Base-by-base conservation (phyloP, 2,329 filamentous ascomycete species). In the Purpureocillium takamizusanense region DNA sequence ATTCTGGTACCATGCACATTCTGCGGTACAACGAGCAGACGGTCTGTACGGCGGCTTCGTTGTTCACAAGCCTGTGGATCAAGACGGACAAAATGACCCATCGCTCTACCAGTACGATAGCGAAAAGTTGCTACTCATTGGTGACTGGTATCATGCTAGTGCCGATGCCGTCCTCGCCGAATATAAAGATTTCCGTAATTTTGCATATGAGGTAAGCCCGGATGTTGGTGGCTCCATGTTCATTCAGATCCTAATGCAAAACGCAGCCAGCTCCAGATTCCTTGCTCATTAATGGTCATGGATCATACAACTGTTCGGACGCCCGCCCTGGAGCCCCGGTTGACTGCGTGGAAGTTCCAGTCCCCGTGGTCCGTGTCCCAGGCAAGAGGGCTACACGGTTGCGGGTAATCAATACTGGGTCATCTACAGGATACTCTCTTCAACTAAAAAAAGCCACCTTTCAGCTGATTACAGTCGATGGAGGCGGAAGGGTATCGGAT, bases 1-100 rank as follows among this genome's bases (percentile, higher is more conserved):
- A 4, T 78, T 72, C 50, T 78, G 74, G 74, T 78, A 59, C 23
- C 43, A 45, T 10, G 43, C 43, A 1, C 43, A 45, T 31, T 45
- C 43, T 6, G 41, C 41, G 10, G 40, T 45, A 2, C 38, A 45
- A 35, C 31, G 43, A 17, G 43, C 43, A 9, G 43, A 45, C 12
- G 43, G 43, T 12, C 38, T 45, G 3, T 45, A 42, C 25, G 43
- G 43, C 11, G 43, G 43, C 25, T 17, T 45, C 3, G 28, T 45
- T 6, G 33, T 45, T 11, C 43, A 45, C 33, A 34, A 32, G 15
- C 43, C 43, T 8, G 33, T 12, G 3, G 33, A 41, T 13, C 16
- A 29, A 7, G 5, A 11, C 9, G 36, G 9, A 10, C 17, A 35
- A 4, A 25, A 25, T 25, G 18, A 35, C 12, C 13, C 34, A 17